phyloP scores from a whole-genome alignment of 2,329 filamentous ascomycete genomes.

The Rhynchosporium secalis region DNA sequence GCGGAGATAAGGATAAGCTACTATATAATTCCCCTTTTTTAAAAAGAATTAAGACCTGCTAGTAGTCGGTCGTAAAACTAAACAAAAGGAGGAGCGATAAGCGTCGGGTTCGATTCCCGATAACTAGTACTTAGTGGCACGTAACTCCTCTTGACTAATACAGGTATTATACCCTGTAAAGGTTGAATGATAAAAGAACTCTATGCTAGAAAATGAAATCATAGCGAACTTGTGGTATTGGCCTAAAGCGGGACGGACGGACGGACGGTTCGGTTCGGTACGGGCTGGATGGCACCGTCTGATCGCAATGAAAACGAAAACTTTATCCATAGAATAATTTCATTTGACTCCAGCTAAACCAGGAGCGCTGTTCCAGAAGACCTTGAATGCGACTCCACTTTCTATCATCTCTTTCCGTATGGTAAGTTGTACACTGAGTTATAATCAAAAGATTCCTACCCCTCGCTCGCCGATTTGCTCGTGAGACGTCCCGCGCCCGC shows the following conservation, averaged over 20 bases:
- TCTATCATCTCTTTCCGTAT: too few species aligned
- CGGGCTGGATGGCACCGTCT: background rate
- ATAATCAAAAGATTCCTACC: background rate
- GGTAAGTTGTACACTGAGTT: background rate
- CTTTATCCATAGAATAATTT: constrained; percentile 4
- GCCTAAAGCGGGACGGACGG: constrained; percentile 6
- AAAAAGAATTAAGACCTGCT: too few species aligned
- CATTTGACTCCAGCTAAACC: background rate
- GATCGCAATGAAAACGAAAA: background rate
- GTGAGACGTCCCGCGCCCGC: background rate
- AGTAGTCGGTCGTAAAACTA: too few species aligned
- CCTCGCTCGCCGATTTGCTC: background rate
- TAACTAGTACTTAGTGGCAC: too few species aligned
- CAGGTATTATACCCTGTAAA: too few species aligned
- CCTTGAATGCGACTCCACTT: background rate
- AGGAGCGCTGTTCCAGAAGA: background rate
- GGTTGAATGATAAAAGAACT: too few species aligned
- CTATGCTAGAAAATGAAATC: background rate
- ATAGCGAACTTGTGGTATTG: background rate
- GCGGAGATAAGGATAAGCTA: too few species aligned
- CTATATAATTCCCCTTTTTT: too few species aligned
- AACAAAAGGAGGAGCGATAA: too few species aligned
- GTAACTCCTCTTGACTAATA: too few species aligned
- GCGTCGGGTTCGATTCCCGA: too few species aligned
- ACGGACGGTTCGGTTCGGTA: constrained; percentile 7